A percentile compares a stretch with the other conserved stretches of the same genome.
These are phyloP conservation scores for Vigna unguiculata DNA, from an alignment of 306 rosid genomes.

Conservation along the genomic window DNA sequence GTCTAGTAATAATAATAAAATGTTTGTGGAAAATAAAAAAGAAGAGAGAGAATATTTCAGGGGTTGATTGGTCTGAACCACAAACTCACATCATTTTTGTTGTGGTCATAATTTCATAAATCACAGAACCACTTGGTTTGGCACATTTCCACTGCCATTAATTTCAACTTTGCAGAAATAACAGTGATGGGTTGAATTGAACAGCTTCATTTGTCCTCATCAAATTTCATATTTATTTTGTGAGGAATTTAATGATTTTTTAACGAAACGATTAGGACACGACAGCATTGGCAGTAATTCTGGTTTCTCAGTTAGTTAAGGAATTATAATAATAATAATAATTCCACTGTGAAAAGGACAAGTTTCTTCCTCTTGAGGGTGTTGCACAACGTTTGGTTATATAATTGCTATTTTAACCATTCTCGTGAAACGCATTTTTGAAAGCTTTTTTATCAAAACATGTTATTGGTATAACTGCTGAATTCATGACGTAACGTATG, in stretches of 20 bases:
- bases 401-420: background rate
- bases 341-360: background rate
- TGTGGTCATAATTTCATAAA: constrained; percentile 22
- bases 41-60: background rate
- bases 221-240: background rate
- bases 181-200: background rate
- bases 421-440: background rate
- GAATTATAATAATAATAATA: background rate
- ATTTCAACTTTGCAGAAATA: background rate
- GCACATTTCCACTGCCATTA: background rate
- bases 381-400: too few relatives aligned
- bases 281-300: background rate
- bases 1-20: background rate
- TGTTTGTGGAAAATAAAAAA: background rate
- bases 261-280: background rate
- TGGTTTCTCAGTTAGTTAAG: background rate
- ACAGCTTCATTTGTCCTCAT: background rate
- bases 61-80: constrained; percentile 2
- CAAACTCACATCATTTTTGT: background rate
- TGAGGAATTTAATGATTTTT: background rate
- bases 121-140: background rate
- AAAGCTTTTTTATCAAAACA: too few relatives aligned
- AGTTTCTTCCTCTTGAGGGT: background rate
- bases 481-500: too few relatives aligned
- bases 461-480: too few relatives aligned